Conservation (phyloP, 2,329 filamentous ascomycete species). For the Microdochium trichocladiopsis region DNA sequence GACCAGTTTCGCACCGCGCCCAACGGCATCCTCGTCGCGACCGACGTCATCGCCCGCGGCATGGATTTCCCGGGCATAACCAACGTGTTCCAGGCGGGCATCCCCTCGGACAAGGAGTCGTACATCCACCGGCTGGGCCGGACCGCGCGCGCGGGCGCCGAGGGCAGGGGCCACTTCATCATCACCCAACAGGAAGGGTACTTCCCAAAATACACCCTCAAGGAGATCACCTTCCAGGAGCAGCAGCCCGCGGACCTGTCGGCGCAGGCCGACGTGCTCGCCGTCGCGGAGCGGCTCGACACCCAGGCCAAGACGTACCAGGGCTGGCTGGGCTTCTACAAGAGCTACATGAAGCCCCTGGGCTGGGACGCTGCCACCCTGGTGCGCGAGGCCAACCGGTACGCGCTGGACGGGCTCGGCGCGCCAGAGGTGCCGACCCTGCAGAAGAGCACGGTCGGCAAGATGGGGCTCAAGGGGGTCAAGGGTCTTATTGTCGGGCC, state of each 20-base stretch:
- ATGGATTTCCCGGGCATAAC: constrained; percentile 69
- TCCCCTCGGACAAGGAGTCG: constrained; percentile 51
- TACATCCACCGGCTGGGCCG: constrained; percentile 64
- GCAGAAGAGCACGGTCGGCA: constrained; percentile 38
- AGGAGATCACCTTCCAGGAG: constrained; percentile 45
- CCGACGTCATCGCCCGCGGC: constrained; percentile 64
- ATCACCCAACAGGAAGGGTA: constrained; percentile 42
- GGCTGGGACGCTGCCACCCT: constrained; percentile 25
- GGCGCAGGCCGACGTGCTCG: constrained; percentile 26
- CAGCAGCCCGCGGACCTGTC: constrained; percentile 37
- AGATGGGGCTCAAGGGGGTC: constrained; percentile 51
- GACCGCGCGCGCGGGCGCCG: constrained; percentile 57
- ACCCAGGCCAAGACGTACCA: constrained; percentile 44
- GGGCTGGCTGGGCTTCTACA: constrained; percentile 49
- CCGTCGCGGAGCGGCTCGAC: constrained; percentile 31
- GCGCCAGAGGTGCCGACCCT: constrained; percentile 38
- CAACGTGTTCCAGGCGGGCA: constrained; percentile 57
- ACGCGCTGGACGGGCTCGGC: constrained; percentile 38
- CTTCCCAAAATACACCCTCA: constrained; percentile 42
- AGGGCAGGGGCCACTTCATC: constrained; percentile 56
- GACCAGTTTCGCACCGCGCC: constrained; percentile 51
- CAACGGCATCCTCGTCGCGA: constrained; percentile 54
- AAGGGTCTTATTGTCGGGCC: constrained; percentile 39
- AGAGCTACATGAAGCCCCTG: constrained; percentile 37
- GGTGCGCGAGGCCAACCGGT: constrained; percentile 43